phyloP scores from a whole-genome alignment of 129 eudicot species.

The Saussurea involucrata region DNA sequence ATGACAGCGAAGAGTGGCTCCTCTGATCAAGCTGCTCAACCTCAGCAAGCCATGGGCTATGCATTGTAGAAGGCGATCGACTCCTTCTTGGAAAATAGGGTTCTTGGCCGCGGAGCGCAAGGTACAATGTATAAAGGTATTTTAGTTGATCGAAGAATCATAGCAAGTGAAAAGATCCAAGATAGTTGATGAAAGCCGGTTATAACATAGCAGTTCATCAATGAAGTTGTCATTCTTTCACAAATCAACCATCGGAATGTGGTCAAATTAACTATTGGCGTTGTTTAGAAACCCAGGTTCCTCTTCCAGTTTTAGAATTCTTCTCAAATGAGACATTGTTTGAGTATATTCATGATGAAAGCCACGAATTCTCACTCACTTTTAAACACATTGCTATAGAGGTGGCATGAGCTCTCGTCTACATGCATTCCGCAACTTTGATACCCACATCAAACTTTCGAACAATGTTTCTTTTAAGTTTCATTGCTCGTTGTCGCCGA shows the following conservation, averaged over 20 bases:
- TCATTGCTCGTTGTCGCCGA: too few relatives aligned
- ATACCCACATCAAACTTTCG: constrained; percentile 8
- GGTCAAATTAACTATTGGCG: too few relatives aligned
- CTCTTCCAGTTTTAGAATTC: constrained; percentile 11
- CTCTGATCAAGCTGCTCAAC: too few relatives aligned
- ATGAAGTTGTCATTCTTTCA: constrained; percentile 14
- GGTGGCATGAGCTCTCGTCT: constrained; percentile 15
- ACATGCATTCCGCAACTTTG: constrained; percentile 20
- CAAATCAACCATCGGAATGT: too few relatives aligned
- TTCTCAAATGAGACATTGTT: constrained; percentile 17
- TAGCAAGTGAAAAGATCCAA: constrained; percentile 14
- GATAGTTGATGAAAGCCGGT: constrained; percentile 18
- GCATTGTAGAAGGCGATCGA: constrained; percentile 22
- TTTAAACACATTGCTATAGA: constrained; percentile 21
- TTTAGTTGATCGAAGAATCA: constrained; percentile 6
- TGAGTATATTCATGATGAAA: constrained; percentile 7
- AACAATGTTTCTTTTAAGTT: too few relatives aligned
- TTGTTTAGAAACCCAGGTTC: constrained; percentile 13
- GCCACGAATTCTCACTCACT: constrained; percentile 9
- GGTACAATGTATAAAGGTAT: constrained; percentile 24
- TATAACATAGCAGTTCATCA: constrained; percentile 17
- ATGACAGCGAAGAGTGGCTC: too few relatives aligned
- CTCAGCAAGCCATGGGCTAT: too few relatives aligned
- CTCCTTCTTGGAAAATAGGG: constrained; percentile 8
- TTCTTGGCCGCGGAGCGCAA: constrained; percentile 21